phyloP scores from a whole-genome alignment of 768 basidiomycete species.

The Tubosaeta brunneosetosa region DNA sequence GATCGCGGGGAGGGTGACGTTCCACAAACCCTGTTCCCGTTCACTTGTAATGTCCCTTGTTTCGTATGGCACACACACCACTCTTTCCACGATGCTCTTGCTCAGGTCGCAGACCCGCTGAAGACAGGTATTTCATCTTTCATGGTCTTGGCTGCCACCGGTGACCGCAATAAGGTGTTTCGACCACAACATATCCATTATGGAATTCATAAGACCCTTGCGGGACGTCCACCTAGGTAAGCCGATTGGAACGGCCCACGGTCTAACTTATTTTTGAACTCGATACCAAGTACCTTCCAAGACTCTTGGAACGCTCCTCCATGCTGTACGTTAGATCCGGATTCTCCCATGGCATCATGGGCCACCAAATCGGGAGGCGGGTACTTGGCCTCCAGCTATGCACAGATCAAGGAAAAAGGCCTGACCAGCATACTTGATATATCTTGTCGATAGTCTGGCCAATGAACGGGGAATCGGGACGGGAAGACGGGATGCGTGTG shows the following conservation, averaged over 20 bases:
- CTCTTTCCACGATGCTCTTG: background rate
- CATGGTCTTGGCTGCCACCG: background rate
- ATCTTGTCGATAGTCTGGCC: background rate
- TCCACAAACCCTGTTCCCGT: background rate
- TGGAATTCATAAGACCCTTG: too few relatives aligned
- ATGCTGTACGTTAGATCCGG: background rate
- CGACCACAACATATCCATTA: background rate
- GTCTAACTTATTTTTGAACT: background rate
- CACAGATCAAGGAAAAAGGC: background rate
- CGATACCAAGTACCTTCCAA: background rate
- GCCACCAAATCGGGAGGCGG: background rate
- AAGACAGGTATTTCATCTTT: background rate
- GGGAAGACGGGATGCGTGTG: background rate
- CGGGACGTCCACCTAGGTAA: background rate
- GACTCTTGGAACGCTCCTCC: background rate
- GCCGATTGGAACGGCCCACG: background rate
- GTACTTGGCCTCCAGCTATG: background rate
- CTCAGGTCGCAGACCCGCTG: background rate
- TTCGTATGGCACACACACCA: background rate
- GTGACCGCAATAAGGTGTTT: background rate
- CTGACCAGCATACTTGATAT: background rate
- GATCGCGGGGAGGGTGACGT: slow-evolving; percentile 1
- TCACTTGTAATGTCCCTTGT: background rate
- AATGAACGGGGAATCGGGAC: background rate
- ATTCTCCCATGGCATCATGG: background rate